Evolutionary conservation across 306 rosid species (phyloP), one percentile per base, ranked within the genome.

Genomic region (Amphicarpaea edgeworthii): DNA sequence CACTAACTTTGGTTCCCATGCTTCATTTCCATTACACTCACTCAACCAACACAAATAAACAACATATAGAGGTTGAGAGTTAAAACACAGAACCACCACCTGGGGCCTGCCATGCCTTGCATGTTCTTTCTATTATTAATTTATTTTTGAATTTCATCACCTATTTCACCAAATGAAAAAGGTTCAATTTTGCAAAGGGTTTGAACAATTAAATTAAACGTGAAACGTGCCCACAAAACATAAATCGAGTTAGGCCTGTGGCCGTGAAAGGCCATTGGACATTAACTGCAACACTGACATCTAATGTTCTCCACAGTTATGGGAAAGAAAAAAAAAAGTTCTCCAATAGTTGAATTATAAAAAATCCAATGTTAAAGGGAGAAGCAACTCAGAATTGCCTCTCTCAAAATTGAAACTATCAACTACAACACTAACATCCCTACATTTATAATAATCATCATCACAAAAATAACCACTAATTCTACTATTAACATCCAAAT

Each of bases 371-470:
- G 80, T 58, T 81, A 80, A 74, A 70, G 75, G 77, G 68, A 55
- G 51, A 71, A 83, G 50, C 86, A 75, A 32, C 68, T 49, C 40
- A 19, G 71, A 80, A 68, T 40, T 69, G 78, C 77, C 71, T 54
- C 83, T 87, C 83, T 77, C 87, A 78, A 71, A 81, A 81, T 72
- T 82, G 79, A 76, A 50, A 78, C 83, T 79, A 74, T 10, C 20
- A 63, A 38, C 77, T 81, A 73, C 75, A 59, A 49, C 43, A 58
- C 80, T 75, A 20, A 49, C 66, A 60, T 83, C 81, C 75, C 77
- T 85, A 84, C n/a, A 10, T 26, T 81, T 49, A 58, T 43, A 62
- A 58, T 28, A 62, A 58, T 28, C 81, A 30, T 28, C 81, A 30
- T 54, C 84, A 53, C 77, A 53, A 85, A 62, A 78, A 71, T 49